Percentiles rank a stretch among this genome's conserved stretches.
These are phyloP conservation scores for Neurospora sp. DNA, from an alignment of 495 filamentous ascomycete genomes.

Conservation along the genomic window DNA sequence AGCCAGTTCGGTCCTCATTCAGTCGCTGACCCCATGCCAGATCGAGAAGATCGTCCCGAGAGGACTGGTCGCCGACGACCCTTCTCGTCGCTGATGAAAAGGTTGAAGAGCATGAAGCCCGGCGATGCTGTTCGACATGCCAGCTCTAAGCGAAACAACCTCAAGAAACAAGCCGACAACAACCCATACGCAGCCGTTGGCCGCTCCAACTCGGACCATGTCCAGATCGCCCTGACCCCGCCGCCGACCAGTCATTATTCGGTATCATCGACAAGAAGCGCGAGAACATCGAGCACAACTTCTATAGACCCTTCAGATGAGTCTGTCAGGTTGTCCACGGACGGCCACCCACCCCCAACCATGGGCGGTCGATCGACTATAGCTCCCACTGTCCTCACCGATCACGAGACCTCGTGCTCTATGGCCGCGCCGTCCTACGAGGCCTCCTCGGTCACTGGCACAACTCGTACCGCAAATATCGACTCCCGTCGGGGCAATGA, in stretches of 20 bases:
- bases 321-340: constrained; percentile 48
- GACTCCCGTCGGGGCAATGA: constrained; percentile 62
- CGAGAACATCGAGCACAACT: constrained; percentile 24
- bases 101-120: constrained; percentile 74
- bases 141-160: constrained; percentile 18
- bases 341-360: constrained; percentile 47
- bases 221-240: constrained; percentile 16
- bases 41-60: constrained; percentile 30
- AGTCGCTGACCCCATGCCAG: constrained; percentile 22
- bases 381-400: constrained; percentile 74
- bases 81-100: constrained; percentile 91
- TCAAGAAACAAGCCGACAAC: constrained; percentile 58
- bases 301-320: constrained; percentile 32
- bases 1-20: constrained; percentile 5
- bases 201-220: constrained; percentile 7
- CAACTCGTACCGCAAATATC: constrained; percentile 54
- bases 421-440: constrained; percentile 71
- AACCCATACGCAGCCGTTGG: constrained; percentile 74
- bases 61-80: constrained; percentile 56
- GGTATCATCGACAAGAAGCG: constrained; percentile 39
- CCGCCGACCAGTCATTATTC: constrained; percentile 49
- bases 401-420: constrained; percentile 62
- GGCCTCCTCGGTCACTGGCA: constrained; percentile 47
- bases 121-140: constrained; percentile 26
- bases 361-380: constrained; percentile 54